Conservation (phyloP, 2,329 filamentous ascomycete species). For the Pezicula neosporulosa region DNA sequence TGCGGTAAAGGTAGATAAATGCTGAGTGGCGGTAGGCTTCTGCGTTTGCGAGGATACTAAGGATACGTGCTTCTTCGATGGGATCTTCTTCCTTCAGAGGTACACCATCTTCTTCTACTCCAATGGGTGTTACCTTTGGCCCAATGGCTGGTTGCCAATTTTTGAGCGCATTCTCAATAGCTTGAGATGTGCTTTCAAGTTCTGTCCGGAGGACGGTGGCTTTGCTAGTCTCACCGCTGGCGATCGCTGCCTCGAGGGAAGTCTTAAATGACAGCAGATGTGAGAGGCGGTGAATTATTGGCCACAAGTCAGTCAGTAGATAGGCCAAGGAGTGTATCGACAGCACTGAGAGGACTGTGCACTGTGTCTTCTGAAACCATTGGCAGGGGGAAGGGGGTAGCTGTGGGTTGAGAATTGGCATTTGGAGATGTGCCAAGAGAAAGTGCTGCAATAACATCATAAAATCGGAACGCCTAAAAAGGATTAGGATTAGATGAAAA, state of each 20-base stretch:
- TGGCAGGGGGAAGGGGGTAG: conserved; percentile 43
- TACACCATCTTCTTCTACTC: conserved; percentile 2
- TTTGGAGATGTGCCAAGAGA: conserved; percentile 57
- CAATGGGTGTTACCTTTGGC: conserved; percentile 22
- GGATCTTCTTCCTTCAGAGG: conserved; percentile 3
- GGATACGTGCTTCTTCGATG: conserved; percentile 15
- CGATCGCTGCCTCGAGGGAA: conserved; percentile 44
- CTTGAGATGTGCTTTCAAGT: conserved; percentile 39
- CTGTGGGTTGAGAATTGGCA: conserved; percentile 44
- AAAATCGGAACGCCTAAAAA: conserved; percentile 57
- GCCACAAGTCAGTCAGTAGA: conserved; percentile 60
- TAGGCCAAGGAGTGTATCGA: conserved; percentile 51
- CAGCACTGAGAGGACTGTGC: conserved; percentile 42
- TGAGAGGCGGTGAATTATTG: conserved; percentile 58
- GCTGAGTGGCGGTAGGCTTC: conserved; percentile 49
- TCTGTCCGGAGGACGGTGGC: conserved; percentile 22
- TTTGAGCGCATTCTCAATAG: conserved; percentile 51
- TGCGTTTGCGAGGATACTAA: conserved; percentile 39
- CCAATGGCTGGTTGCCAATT: conserved; percentile 53
- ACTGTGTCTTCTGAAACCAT: conserved; percentile 37
- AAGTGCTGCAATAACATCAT: conserved; percentile 61
- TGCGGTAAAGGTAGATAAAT: conserved; percentile 40
- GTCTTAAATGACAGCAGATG: conserved; percentile 50
- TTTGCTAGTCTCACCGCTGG: conserved; percentile 32
- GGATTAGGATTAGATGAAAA: conserved; percentile 16